A percentile compares a stretch with the other conserved stretches of the same genome.
Conservation (phyloP, 495 filamentous ascomycete species). For the Talaromyces adpressus region DNA sequence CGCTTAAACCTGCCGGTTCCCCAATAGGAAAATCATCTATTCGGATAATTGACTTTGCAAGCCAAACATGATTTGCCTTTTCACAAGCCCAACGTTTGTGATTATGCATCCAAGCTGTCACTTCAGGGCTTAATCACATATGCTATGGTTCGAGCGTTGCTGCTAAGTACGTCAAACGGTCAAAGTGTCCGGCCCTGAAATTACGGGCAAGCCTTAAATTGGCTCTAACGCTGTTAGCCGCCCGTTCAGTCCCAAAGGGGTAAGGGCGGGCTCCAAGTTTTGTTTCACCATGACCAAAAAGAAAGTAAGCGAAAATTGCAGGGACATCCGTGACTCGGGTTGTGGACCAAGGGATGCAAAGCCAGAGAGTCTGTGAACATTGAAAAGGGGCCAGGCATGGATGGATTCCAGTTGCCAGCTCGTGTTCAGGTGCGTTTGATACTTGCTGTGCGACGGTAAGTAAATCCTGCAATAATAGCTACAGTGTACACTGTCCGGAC, state of each 20-base stretch:
- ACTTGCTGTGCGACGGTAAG: not conserved
- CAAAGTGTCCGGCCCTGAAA: not conserved
- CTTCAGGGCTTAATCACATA: not conserved
- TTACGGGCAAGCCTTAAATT: not conserved
- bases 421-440: not conserved
- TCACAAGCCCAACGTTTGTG: not conserved
- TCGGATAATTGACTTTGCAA: not conserved
- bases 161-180: not conserved
- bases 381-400: not conserved
- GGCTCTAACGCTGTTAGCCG: not conserved
- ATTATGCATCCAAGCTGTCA: not conserved
- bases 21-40: not conserved
- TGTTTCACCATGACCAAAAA: not conserved
- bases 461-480: not conserved
- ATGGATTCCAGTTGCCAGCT: not conserved
- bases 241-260: not conserved
- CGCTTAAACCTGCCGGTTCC: not conserved
- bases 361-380: not conserved
- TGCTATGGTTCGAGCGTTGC: not conserved
- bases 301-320: not conserved
- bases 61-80: not conserved
- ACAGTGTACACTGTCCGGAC: not conserved
- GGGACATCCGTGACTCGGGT: slow-evolving; percentile 1
- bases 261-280: not conserved
- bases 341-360: not conserved